Percentiles rank a stretch among this genome's conserved stretches.
Conservation (phyloP, 768 basidiomycete genomes). For the Royoungia palumana region DNA sequence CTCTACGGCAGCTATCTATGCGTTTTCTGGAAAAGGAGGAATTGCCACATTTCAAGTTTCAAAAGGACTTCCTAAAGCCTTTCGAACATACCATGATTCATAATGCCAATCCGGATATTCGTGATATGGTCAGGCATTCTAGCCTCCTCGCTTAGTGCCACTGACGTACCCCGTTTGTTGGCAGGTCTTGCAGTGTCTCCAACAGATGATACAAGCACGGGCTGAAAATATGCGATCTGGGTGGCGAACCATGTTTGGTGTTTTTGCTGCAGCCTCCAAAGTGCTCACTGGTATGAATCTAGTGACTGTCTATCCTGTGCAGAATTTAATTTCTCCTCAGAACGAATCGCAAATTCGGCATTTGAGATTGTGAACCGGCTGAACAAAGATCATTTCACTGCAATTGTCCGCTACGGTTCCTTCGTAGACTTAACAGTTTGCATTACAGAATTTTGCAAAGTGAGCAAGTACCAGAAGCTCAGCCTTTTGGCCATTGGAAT, state of each 20-base stretch:
- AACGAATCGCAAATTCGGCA: slow-evolving; percentile 87
- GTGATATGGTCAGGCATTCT: slow-evolving; percentile 77
- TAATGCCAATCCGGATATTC: slow-evolving; percentile 91
- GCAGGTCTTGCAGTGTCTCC: slow-evolving; percentile 93
- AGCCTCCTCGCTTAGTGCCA: background rate
- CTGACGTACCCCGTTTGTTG: background rate
- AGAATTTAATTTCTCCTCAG: slow-evolving; percentile 36
- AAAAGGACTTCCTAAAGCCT: slow-evolving; percentile 97
- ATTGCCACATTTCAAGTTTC: slow-evolving; percentile 96
- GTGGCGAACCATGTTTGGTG: slow-evolving; percentile 99
- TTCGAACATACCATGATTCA: slow-evolving; percentile 98
- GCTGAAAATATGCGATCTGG: slow-evolving; percentile 95
- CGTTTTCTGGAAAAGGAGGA: slow-evolving; percentile 99
- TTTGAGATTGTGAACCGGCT: slow-evolving; percentile 94
- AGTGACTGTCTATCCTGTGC: background rate
- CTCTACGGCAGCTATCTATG: slow-evolving; percentile 95
- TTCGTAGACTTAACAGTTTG: slow-evolving; percentile 96
- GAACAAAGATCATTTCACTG: slow-evolving; percentile 84
- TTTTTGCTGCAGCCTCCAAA: slow-evolving; percentile 94
- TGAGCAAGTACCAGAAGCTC: slow-evolving; percentile 99
- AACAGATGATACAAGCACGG: slow-evolving; percentile 97
- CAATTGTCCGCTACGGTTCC: slow-evolving; percentile 90
- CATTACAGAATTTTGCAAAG: slow-evolving; percentile 99
- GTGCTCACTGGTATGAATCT: slow-evolving; percentile 69
- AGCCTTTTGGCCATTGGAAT: slow-evolving; percentile 94